Base-by-base conservation (phyloP, 2,329 filamentous ascomycete species). In the Boeremia exigua region DNA sequence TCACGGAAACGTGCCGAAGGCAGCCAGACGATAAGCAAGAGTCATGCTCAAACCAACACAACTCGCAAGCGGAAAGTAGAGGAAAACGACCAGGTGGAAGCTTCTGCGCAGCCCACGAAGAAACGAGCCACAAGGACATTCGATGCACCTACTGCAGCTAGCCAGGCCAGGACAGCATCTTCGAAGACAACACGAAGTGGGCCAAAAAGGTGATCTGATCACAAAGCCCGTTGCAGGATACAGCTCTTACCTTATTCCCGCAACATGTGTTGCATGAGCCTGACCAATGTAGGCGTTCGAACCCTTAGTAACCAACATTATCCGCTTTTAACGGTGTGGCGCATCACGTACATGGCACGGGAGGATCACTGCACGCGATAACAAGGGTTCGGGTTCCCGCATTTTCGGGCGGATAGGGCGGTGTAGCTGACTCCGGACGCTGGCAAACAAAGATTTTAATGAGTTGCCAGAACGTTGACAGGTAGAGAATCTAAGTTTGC, bases 61-160 rank as follows among this genome's bases (percentile, higher is more conserved):
- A 68, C 71, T 34, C 66, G 66, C 17, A 77, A 77, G 62, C 67
- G 75, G 28, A 77, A 73, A 52, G 63, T 66, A 15, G 60, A 58
- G 9, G 63, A 70, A 1, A 50, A 60, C 14, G 42, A 45, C 7
- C 56, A 59, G 8, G 43, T 9, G 5, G 67, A 65, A 12, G 43
- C 50, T 8, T 47, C 58, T 23, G 46, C 56, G 9, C 65, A 60
- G 14, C 51, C 59, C 5, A 44, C 63, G 3, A 72, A 73, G 55
- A 75, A 72, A 63, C 65, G 71, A 29, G 59, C 60, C 1, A 68
- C 69, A 12, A 61, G 62, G 36, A 70, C 68, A 11, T 77, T 69
- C 44, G 71, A 73, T 15, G 71, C 74, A 14, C 70, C 75, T 7
- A 77, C 75, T 10, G 70, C 73, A 38, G 67, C 72, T 48, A 76